phyloP scores from a whole-genome alignment of 2,329 filamentous ascomycete genomes.

The Cercospora sp. region DNA sequence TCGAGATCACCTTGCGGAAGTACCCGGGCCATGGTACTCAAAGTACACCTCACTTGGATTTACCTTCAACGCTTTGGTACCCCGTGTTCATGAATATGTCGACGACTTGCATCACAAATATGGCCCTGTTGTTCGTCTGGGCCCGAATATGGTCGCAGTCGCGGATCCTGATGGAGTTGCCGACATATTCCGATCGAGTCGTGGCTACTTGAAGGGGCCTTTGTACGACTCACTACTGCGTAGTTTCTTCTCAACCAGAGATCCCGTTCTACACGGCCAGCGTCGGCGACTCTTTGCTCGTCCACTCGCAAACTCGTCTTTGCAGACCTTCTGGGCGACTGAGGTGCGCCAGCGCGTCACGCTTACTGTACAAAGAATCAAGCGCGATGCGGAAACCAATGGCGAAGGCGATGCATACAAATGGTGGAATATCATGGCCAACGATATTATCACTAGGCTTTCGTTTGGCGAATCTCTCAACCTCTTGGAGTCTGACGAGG shows the following conservation, averaged over 20 bases:
- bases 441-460: slow-evolving; percentile 42
- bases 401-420: slow-evolving; percentile 43
- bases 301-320: slow-evolving; percentile 38
- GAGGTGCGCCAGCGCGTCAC: slow-evolving; percentile 39
- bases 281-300: slow-evolving; percentile 41
- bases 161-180: slow-evolving; percentile 30
- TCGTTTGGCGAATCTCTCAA: slow-evolving; percentile 44
- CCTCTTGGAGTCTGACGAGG: slow-evolving; percentile 35
- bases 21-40: slow-evolving; percentile 28
- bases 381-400: slow-evolving; percentile 27
- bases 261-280: slow-evolving; percentile 39
- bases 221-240: slow-evolving; percentile 31
- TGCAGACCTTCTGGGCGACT: slow-evolving; percentile 41
- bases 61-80: slow-evolving; percentile 21
- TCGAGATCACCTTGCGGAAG: slow-evolving; percentile 18
- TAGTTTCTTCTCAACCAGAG: slow-evolving; percentile 40
- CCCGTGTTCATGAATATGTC: slow-evolving; percentile 38
- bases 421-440: slow-evolving; percentile 44
- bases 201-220: slow-evolving; percentile 32
- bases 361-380: slow-evolving; percentile 39
- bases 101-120: slow-evolving; percentile 40
- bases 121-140: slow-evolving; percentile 33
- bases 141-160: slow-evolving; percentile 34
- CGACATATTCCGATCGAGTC: slow-evolving; percentile 27
- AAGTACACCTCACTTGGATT: slow-evolving; percentile 23